A percentile compares a stretch with the other conserved stretches of the same genome.
phyloP scores from a whole-genome alignment of 768 basidiomycete genomes.

The Mycena leptocephala region DNA sequence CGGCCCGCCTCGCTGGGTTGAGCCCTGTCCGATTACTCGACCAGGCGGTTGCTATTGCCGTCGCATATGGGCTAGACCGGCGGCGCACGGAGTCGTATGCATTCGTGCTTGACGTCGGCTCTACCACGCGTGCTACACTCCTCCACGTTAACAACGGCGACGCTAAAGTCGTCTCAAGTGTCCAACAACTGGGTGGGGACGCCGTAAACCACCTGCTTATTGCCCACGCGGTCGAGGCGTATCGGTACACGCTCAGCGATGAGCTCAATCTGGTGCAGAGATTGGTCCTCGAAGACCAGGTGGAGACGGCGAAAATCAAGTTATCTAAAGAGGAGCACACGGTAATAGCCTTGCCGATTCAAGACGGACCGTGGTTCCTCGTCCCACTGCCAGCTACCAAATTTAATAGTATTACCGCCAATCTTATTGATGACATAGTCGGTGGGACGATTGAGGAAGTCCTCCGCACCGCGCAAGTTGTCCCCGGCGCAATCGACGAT shows the following conservation, averaged over 20 bases:
- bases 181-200: not conserved
- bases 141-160: not conserved
- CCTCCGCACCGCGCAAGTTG: not conserved
- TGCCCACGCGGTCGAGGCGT: not conserved
- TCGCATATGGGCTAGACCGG: not conserved
- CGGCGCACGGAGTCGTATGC: not conserved
- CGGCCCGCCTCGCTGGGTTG: not conserved
- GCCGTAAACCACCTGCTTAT: not conserved
- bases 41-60: not conserved
- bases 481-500: not conserved
- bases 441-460: not conserved
- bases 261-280: not conserved
- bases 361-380: not conserved
- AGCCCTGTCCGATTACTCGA: not conserved
- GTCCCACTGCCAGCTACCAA: not conserved
- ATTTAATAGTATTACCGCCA: not conserved
- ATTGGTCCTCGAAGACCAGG: not conserved
- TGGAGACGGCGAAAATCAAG: not conserved
- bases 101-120: not conserved
- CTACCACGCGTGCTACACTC: not conserved
- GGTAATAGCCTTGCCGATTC: not conserved
- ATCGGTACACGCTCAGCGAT: not conserved
- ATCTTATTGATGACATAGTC: not conserved
- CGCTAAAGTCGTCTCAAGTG: not conserved
- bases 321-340: not conserved